Evolutionary conservation across 148 eudicot genomes (phyloP).

Genomic region (Tetragonia tetragonoides): DNA sequence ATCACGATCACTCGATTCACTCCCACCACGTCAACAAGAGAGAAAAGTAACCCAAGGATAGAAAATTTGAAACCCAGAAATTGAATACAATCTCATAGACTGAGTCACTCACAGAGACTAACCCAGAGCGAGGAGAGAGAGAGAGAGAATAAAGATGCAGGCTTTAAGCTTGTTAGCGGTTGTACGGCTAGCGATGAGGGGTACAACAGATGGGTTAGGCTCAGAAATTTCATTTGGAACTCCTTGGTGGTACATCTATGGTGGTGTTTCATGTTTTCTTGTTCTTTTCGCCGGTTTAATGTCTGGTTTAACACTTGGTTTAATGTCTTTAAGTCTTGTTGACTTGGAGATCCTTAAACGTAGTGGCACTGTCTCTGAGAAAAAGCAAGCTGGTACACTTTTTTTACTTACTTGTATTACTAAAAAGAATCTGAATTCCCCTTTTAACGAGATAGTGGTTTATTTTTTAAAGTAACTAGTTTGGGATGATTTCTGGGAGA

Average conservation of each 20-base stretch:
- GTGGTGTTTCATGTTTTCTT: conserved; percentile 52
- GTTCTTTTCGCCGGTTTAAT: conserved; percentile 86
- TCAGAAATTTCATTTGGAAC: conserved; percentile 63
- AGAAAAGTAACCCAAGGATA: too few relatives aligned
- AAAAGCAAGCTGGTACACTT: conserved; percentile 72
- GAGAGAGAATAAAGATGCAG: conserved; percentile 37
- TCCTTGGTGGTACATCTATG: conserved; percentile 58
- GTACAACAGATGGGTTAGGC: neutral
- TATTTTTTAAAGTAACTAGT: neutral
- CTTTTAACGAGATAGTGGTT: neutral
- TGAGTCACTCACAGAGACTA: neutral
- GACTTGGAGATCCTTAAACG: conserved; percentile 91
- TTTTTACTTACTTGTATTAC: neutral
- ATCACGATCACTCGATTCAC: too few relatives aligned
- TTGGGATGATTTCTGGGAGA: neutral
- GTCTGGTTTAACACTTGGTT: conserved; percentile 90
- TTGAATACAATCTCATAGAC: neutral
- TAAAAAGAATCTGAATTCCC: too few relatives aligned
- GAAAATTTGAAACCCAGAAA: too few relatives aligned
- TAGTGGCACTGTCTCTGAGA: conserved; percentile 67
- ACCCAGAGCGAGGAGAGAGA: neutral
- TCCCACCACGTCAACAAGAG: too few relatives aligned
- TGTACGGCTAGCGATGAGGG: conserved; percentile 35
- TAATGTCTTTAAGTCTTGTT: conserved; percentile 90
- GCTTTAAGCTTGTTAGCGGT: conserved; percentile 44